These are phyloP conservation scores for Plasmodium adleri DNA, from an alignment of 169 alveolate species.

Conservation along the genomic window DNA sequence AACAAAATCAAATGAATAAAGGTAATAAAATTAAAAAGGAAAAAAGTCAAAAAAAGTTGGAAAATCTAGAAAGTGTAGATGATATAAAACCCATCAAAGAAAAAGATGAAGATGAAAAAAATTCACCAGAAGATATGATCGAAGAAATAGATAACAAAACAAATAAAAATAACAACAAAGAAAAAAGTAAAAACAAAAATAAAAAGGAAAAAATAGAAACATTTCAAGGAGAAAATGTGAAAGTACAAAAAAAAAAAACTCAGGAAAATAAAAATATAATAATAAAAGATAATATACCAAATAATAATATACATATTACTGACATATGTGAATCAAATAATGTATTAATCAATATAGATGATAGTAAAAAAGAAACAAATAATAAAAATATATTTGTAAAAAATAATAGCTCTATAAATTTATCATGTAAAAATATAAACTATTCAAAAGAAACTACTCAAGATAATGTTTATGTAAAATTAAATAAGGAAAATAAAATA, in stretches of 20 bases:
- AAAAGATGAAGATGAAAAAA: slow-evolving; percentile 1
- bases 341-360: neutral
- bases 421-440: too few species aligned
- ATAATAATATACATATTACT: neutral
- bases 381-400: neutral
- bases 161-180: neutral
- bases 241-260: neutral
- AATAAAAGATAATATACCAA: neutral
- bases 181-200: neutral
- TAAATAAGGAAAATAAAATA: neutral
- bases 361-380: neutral
- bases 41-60: neutral
- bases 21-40: neutral
- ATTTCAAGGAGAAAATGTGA: neutral
- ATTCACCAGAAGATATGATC: neutral
- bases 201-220: neutral
- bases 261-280: neutral
- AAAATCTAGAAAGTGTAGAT: neutral
- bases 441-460: neutral
- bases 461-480: neutral
- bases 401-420: neutral
- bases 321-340: neutral
- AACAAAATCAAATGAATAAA: neutral
- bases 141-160: neutral
- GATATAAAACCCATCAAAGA: neutral